phyloP scores from a whole-genome alignment of 768 basidiomycete species.

The Crassisporium funariophilum region DNA sequence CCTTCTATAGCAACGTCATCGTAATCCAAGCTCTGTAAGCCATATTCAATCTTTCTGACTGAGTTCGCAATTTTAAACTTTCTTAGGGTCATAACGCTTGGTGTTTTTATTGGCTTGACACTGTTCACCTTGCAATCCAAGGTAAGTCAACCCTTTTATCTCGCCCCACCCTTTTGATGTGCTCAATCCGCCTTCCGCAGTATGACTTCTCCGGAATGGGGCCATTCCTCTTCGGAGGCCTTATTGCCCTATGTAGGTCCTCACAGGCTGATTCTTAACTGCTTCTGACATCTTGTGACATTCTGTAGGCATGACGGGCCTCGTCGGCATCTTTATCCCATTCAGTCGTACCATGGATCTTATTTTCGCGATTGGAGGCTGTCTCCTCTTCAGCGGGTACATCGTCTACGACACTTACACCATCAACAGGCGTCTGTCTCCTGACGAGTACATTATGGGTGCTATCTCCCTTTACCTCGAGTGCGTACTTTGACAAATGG shows the following conservation, averaged over 20 bases:
- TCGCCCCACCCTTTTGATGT: neutral
- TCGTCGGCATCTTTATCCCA: conserved; percentile 86
- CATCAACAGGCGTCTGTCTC: conserved; percentile 86
- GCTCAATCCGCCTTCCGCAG: conserved; percentile 36
- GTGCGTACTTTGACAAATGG: conserved; percentile 42
- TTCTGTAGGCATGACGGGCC: conserved; percentile 68
- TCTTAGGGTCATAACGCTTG: conserved; percentile 75
- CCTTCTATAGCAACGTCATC: conserved; percentile 69
- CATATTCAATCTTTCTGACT: neutral
- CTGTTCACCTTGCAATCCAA: conserved; percentile 95
- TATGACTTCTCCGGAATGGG: conserved; percentile 95
- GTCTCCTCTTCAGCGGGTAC: conserved; percentile 87
- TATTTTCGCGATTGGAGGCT: conserved; percentile 74
- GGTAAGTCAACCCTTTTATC: conserved; percentile 39
- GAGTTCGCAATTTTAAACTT: conserved; percentile 11
- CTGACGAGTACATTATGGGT: conserved; percentile 93
- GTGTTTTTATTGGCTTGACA: conserved; percentile 92
- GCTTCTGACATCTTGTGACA: neutral
- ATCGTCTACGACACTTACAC: conserved; percentile 89
- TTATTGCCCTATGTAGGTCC: conserved; percentile 73
- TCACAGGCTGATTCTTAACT: neutral
- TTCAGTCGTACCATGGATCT: conserved; percentile 83
- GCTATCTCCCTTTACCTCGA: conserved; percentile 94
- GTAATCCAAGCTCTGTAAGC: conserved; percentile 87
- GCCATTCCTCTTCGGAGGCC: conserved; percentile 84